Conservation (phyloP, 164 flowering plant genomes). For the Macadamia integrifolia region DNA sequence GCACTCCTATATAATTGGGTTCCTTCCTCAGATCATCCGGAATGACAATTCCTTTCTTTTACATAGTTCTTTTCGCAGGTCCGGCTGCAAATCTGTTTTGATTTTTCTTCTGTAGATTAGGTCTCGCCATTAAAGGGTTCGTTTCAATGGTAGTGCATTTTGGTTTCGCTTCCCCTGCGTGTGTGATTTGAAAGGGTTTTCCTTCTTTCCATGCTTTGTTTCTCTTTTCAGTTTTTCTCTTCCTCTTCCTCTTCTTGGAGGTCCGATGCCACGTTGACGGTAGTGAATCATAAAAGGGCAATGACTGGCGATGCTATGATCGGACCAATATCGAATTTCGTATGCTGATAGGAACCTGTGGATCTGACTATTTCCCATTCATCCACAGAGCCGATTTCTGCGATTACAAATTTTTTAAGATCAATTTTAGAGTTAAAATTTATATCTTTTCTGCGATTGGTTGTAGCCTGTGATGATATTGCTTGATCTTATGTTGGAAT, state of each 20-base stretch:
- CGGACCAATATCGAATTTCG: conserved; percentile 40
- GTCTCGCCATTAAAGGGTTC: too few relatives aligned
- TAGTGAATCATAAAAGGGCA: conserved; percentile 26
- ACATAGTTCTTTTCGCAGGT: too few relatives aligned
- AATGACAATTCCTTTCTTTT: too few relatives aligned
- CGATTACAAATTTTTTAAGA: conserved; percentile 32
- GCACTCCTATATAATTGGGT: too few relatives aligned
- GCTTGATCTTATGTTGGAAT: conserved; percentile 33
- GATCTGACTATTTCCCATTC: conserved; percentile 13
- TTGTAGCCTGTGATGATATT: neutral
- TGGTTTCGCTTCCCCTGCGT: conserved; percentile 15
- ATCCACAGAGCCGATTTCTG: conserved; percentile 53
- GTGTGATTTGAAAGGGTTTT: conserved; percentile 39
- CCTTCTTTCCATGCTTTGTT: neutral
- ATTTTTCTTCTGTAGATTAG: neutral
- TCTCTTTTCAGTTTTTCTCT: neutral
- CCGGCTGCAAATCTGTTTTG: too few relatives aligned
- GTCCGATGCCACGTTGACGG: conserved; percentile 65
- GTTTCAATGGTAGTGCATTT: neutral
- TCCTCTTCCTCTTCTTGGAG: neutral
- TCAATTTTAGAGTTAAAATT: too few relatives aligned
- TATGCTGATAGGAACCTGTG: conserved; percentile 64
- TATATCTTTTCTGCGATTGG: too few relatives aligned
- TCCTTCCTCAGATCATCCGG: too few relatives aligned
- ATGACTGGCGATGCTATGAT: conserved; percentile 58